Evolutionary conservation across 768 basidiomycete species (phyloP).

Genomic region (Boletus speciosus): DNA sequence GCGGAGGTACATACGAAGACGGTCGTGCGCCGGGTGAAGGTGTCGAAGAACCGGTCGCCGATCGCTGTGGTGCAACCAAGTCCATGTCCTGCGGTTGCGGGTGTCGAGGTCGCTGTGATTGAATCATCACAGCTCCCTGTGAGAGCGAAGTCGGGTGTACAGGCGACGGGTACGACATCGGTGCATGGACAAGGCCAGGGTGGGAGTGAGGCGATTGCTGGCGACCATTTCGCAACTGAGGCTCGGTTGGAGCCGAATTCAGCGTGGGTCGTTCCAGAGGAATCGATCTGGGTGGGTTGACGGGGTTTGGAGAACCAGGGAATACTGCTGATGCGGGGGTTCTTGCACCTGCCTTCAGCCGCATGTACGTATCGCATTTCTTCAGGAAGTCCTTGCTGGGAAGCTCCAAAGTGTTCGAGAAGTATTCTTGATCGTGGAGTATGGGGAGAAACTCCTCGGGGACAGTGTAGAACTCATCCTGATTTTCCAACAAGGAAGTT

Average conservation of each 20-base stretch:
- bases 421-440: conserved; percentile 89
- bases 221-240: conserved; percentile 37
- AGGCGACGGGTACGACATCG: conserved; percentile 44
- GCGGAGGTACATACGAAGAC: conserved; percentile 46
- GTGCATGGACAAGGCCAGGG: conserved; percentile 38
- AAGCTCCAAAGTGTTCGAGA: conserved; percentile 81
- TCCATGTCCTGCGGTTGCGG: conserved; percentile 46
- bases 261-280: conserved; percentile 48
- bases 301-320: conserved; percentile 26
- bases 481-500: conserved; percentile 82
- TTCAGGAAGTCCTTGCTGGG: conserved; percentile 95
- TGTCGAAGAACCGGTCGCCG: conserved; percentile 32
- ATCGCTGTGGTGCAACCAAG: conserved; percentile 36
- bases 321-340: conserved; percentile 32
- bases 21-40: conserved; percentile 44
- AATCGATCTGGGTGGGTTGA: conserved; percentile 25
- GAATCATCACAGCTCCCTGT: conserved; percentile 43
- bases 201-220: conserved; percentile 41
- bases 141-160: conserved; percentile 44
- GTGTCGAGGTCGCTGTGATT: conserved; percentile 39
- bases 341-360: conserved; percentile 59
- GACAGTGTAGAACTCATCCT: conserved; percentile 95
- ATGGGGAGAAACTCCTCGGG: conserved; percentile 86
- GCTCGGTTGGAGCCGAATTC: conserved; percentile 37
- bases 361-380: conserved; percentile 91